Evolutionary conservation across 441 rosid genomes (phyloP).

Genomic region (Gossypium trilobum): DNA sequence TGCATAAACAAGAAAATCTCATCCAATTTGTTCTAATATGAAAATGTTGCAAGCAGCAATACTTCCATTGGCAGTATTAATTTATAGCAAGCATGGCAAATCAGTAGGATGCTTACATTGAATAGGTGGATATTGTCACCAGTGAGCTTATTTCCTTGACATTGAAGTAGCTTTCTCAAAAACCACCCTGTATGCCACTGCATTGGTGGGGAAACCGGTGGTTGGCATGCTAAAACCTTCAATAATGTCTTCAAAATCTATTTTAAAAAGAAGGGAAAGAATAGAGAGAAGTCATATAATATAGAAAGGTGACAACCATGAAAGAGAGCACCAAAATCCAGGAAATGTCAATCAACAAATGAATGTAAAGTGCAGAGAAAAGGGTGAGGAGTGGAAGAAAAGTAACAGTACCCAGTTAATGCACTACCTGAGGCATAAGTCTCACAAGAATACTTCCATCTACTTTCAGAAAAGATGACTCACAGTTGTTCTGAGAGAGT

Average conservation of each 20-base stretch:
- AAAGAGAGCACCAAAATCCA: not conserved
- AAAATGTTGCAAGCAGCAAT: not conserved
- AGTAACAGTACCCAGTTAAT: not conserved
- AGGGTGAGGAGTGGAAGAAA: not conserved
- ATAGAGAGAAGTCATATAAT: slow-evolving; percentile 11
- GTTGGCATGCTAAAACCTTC: slow-evolving; percentile 37
- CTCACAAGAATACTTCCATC: slow-evolving; percentile 28
- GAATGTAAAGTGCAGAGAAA: not conserved
- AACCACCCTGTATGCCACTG: slow-evolving; percentile 53
- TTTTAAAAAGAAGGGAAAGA: slow-evolving; percentile 3
- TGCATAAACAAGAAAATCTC: not conserved
- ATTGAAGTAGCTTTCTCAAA: slow-evolving; percentile 32
- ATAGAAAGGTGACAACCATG: slow-evolving; percentile 6
- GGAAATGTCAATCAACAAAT: not conserved
- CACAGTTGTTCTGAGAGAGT: slow-evolving; percentile 21
- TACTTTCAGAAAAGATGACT: slow-evolving; percentile 19
- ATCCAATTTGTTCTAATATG: not conserved
- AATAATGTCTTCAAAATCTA: slow-evolving; percentile 39
- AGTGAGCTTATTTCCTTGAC: slow-evolving; percentile 30
- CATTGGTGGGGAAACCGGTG: slow-evolving; percentile 24
- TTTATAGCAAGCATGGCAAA: slow-evolving; percentile 2
- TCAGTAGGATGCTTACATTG: slow-evolving; percentile 39
- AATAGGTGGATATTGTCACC: slow-evolving; percentile 28
- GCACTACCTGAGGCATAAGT: slow-evolving; percentile 38
- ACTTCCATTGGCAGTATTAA: not conserved